These are phyloP conservation scores for Globisporangium parvum DNA, from an alignment of 352 stramenopile species.

Conservation along the genomic window DNA sequence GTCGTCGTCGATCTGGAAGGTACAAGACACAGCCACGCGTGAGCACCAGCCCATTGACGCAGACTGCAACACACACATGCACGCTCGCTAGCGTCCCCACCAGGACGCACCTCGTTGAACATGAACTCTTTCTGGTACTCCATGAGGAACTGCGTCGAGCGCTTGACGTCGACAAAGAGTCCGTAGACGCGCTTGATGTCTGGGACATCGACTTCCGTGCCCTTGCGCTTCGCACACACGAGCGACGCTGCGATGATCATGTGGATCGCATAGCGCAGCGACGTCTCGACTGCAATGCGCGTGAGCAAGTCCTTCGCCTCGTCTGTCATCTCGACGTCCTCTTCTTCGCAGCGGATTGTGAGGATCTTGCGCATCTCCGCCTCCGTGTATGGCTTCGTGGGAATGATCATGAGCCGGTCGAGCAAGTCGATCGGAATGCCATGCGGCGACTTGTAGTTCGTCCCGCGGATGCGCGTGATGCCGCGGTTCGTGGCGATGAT, in stretches of 20 bases:
- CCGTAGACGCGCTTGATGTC: slow-evolving; percentile 95
- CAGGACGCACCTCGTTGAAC: slow-evolving; percentile 91
- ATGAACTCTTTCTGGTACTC: slow-evolving; percentile 99
- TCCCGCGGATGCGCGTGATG: slow-evolving; percentile 97
- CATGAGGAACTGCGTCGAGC: slow-evolving; percentile 98
- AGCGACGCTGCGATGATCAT: slow-evolving; percentile 99
- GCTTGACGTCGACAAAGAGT: slow-evolving; percentile 98
- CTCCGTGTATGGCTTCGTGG: slow-evolving; percentile 95
- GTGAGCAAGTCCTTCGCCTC: slow-evolving; percentile 96
- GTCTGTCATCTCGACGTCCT: slow-evolving; percentile 98
- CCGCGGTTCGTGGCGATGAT: slow-evolving; percentile 99
- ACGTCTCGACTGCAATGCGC: slow-evolving; percentile 98
- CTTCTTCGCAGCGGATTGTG: slow-evolving; percentile 95
- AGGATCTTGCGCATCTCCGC: slow-evolving; percentile 96
- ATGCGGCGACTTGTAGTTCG: slow-evolving; percentile 98
- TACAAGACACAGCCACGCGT: neutral
- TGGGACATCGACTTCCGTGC: slow-evolving; percentile 80
- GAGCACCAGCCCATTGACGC: neutral
- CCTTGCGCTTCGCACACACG: slow-evolving; percentile 92
- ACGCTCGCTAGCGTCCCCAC: neutral
- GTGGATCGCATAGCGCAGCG: slow-evolving; percentile 98
- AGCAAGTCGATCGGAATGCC: slow-evolving; percentile 98
- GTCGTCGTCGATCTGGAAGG: slow-evolving; percentile 27
- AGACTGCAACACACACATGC: neutral
- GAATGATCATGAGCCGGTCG: slow-evolving; percentile 98